Base-by-base conservation (phyloP, 441 rosid species). In the Populus hybrid region DNA sequence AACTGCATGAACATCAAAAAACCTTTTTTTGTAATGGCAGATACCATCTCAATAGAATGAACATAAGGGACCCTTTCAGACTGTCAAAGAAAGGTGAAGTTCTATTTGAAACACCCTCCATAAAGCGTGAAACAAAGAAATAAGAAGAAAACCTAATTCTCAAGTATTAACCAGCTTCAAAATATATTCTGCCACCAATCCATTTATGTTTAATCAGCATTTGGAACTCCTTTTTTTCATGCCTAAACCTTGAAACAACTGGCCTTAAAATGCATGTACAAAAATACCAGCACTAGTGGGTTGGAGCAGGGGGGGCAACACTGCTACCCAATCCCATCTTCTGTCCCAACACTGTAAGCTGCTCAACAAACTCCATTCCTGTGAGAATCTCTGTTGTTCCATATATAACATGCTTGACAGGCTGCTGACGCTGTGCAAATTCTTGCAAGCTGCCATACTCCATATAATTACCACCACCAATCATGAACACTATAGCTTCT, bases 391-490 rank as follows among this genome's bases (percentile, higher is more conserved):
- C 99, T 3, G 97, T 95, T 34, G 98, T 88, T 78, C 99, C 99
- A 63, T 95, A 95, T 10, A 95, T 86, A 67, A 95, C 85, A 71
- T 91, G 94, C 80, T 90, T 95, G 71, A 85, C 87, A 4, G 95
- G 93, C 84, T 87, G 96, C 85, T 92, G 93, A 38, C 67, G 89
- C 80, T 87, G 92, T 9, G 90, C 90, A 76, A 91, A 92, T 83
- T 92, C 99, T 81, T 94, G 94, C 90, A 94, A 91, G 84, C 97
- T 87, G n/a, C 95, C 97, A 78, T 91, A 92, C 84, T 95, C 99
- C 80, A 92, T 89, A 69, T 91, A 95, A 84, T 92, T 95, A 24
- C 98, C 99, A 67, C 98, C 98, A 67, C 99, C 99, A 20, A 95
- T 85, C 98, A 93, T 92, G 83, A 95, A 95, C 24, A 94, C 99